Evolutionary conservation across 2,329 filamentous ascomycete species (phyloP), one percentile per base, ranked within the genome.

Genomic region (Trichoderma polysporum): DNA sequence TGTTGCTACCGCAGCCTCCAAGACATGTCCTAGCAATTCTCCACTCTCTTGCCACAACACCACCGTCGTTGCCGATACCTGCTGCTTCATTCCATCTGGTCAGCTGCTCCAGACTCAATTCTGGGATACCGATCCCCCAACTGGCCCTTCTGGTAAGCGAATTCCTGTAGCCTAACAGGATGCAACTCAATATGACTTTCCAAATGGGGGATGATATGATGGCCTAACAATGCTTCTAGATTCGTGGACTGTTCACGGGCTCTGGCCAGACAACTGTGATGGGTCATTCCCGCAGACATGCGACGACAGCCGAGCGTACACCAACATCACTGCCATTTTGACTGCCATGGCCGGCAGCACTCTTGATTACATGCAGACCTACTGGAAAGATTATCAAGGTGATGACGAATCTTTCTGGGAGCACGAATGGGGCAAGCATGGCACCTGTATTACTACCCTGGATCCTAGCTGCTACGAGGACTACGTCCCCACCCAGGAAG

Each of bases 401-500:
- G 78, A 88, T 49, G 86, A 90, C 70, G 85, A 89, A 71, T 79
- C 78, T 12, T 86, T 93, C 71, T 93, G 90, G 90, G 81, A 90
- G 74, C 90, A 92, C 76, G 90, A 93, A 77, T 92, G 89, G 88
- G 81, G 82, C 70, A 93, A 91, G 76, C 90, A 93, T 76, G 91
- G 90, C 68, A 84, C 82, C 17, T 92, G 90, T 78, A 86, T 92
- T 70, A 87, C 82, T 71, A 93, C 91, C 0, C 82, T 93, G 10
- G 82, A 88, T 54, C 85, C 90, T 0, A 76, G 78, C 19, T 93
- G 91, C 81, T 93, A 92, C 78, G 77, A 79, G 4, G 75, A 80
- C 72, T 90, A 91, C 75, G 77, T 82, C 65, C 77, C 84, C 0
- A 85, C 85, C 25, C 82, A 90, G 70, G 90, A 92, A 74, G 88